Percentiles rank a stretch among this genome's conserved stretches.
Conservation (phyloP, 2,329 filamentous ascomycete genomes). For the Calonectria pseudoturangicola region DNA sequence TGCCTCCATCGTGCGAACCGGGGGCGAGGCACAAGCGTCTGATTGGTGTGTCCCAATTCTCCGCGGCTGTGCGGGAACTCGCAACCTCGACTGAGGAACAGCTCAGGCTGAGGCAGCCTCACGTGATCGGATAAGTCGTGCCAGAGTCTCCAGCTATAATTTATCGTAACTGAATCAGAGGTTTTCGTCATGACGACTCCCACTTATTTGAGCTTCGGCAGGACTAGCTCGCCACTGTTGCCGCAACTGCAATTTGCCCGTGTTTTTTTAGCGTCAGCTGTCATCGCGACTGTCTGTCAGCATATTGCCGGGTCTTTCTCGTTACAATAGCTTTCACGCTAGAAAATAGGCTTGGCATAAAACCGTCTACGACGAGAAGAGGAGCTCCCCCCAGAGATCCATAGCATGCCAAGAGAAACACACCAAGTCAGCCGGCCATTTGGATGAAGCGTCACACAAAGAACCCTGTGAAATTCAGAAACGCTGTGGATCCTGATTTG, state of each 20-base stretch:
- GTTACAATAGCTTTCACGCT: background rate
- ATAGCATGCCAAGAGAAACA: background rate
- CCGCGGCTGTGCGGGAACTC: slow-evolving; percentile 21
- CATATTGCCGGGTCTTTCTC: too few species aligned
- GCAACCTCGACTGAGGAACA: background rate
- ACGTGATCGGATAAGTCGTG: slow-evolving; percentile 18
- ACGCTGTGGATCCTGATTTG: background rate
- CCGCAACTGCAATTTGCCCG: slow-evolving; percentile 13
- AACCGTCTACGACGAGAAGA: background rate
- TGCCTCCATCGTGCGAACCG: background rate
- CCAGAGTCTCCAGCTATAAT: slow-evolving; percentile 13
- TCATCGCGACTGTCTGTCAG: background rate
- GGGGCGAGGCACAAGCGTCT: background rate
- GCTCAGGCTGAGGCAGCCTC: background rate
- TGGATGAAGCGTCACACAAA: background rate
- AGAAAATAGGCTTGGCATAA: background rate
- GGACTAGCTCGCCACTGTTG: slow-evolving; percentile 1
- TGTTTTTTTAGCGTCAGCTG: background rate
- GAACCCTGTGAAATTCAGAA: background rate
- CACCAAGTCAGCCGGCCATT: background rate
- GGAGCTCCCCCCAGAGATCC: background rate
- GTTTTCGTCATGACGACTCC: background rate
- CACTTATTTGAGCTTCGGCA: background rate
- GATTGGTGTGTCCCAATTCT: slow-evolving; percentile 22
- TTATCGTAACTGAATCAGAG: slow-evolving; percentile 5